Evolutionary conservation across 371 early-diverging fungal species (phyloP).

Genomic region (Circinella minor): DNA sequence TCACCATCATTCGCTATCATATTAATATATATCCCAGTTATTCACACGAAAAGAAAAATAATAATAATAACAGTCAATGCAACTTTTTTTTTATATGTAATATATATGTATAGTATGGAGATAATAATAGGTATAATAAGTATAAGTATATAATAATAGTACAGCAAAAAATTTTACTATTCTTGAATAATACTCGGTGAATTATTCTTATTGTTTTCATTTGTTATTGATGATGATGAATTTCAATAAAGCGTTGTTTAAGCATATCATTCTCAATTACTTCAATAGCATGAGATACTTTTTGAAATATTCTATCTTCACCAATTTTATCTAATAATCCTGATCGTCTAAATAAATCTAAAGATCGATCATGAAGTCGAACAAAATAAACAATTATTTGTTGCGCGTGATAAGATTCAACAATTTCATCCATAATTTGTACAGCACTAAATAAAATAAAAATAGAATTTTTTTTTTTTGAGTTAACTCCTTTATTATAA

Average conservation of each 20-base stretch:
- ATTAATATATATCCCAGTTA: no score
- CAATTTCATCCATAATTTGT: constrained; percentile 87
- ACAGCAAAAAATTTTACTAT: no score
- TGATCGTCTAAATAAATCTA: constrained; percentile 69
- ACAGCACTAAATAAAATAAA: constrained; percentile 65
- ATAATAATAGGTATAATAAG: no score
- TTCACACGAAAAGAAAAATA: no score
- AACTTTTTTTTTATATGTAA: no score
- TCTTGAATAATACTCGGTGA: not conserved
- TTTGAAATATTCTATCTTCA: constrained; percentile 62
- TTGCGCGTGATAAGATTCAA: constrained; percentile 79
- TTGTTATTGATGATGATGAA: not conserved
- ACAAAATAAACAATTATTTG: constrained; percentile 85
- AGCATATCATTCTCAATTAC: constrained; percentile 58
- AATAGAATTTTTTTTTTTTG: not conserved
- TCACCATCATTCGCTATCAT: no score
- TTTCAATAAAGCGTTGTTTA: constrained; percentile 14
- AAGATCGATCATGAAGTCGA: constrained; percentile 72
- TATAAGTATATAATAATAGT: no score
- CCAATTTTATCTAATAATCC: constrained; percentile 73
- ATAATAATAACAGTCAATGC: no score
- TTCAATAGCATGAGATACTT: constrained; percentile 66
- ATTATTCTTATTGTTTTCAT: not conserved
- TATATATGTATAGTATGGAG: no score
- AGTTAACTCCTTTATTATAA: not conserved